phyloP scores from a whole-genome alignment of 306 rosid genomes.

The Betula pendula region DNA sequence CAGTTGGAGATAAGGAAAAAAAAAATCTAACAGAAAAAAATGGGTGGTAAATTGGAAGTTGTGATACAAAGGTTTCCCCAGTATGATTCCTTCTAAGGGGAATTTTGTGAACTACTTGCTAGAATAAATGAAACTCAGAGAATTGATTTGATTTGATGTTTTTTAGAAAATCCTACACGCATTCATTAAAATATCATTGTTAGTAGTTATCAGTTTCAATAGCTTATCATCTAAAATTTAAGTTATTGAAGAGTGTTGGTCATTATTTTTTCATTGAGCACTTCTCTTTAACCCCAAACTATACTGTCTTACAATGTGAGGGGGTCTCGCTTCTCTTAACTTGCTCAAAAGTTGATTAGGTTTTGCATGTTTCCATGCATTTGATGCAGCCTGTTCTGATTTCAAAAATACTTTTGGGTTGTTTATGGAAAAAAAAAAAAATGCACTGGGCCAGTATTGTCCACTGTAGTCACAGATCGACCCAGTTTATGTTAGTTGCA shows the following conservation, averaged over 20 bases:
- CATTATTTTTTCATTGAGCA: not conserved
- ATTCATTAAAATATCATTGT: not conserved
- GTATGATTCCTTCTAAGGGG: not conserved
- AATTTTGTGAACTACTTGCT: not conserved
- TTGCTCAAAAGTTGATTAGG: not conserved
- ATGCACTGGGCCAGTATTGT: not conserved
- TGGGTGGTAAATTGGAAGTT: not conserved
- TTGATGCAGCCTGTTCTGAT: not conserved
- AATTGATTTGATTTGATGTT: not conserved
- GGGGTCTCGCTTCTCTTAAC: not conserved
- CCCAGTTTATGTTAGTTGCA: not conserved
- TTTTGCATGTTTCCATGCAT: not conserved
- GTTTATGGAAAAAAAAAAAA: not conserved
- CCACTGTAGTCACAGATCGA: not conserved
- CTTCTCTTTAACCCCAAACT: not conserved
- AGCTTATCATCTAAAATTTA: not conserved
- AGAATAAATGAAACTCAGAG: not conserved
- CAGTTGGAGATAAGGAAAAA: not conserved
- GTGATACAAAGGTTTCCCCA: not conserved
- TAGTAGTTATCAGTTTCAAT: not conserved
- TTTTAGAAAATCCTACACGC: not conserved
- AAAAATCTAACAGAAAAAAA: not conserved
- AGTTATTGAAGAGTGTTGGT: not conserved
- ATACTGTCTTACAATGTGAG: not conserved
- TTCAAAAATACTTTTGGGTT: not conserved